A percentile compares a stretch with the other conserved stretches of the same genome.
phyloP scores from a whole-genome alignment of 1,139 yeast genomes.

The Groenewaldozyma sp. region DNA sequence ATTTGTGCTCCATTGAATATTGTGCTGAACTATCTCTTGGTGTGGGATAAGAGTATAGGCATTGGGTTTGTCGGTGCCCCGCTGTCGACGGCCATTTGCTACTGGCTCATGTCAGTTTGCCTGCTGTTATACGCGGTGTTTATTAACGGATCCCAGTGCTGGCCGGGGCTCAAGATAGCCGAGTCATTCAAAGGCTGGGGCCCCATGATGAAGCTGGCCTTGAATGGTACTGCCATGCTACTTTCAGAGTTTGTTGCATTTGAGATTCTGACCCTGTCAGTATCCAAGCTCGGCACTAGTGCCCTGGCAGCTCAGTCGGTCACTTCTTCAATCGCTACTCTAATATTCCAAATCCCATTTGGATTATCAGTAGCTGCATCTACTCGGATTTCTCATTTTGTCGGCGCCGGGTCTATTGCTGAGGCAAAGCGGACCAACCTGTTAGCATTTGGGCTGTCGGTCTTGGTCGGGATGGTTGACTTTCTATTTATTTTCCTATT shows the following conservation, averaged over 20 bases:
- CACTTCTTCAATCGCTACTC: constrained; percentile 67
- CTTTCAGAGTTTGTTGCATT: constrained; percentile 83
- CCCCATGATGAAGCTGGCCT: constrained; percentile 56
- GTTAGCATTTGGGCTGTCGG: constrained; percentile 50
- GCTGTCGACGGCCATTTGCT: constrained; percentile 49
- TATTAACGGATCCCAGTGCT: constrained; percentile 60
- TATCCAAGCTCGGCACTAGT: constrained; percentile 72
- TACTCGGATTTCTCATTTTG: constrained; percentile 78
- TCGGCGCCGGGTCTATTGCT: constrained; percentile 64
- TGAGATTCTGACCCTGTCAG: constrained; percentile 61
- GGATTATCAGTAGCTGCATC: constrained; percentile 83
- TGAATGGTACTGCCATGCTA: constrained; percentile 79
- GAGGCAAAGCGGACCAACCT: constrained; percentile 58
- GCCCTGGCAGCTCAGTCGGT: constrained; percentile 88
- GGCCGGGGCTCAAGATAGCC: constrained; percentile 50
- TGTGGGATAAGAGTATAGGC: constrained; percentile 60
- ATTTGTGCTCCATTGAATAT: constrained; percentile 76
- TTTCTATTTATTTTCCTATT: constrained; percentile 44
- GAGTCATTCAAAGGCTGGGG: constrained; percentile 46
- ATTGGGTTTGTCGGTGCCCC: constrained; percentile 65
- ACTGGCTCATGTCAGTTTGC: constrained; percentile 52
- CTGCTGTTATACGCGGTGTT: constrained; percentile 44
- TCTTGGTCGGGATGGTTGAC: constrained; percentile 48
- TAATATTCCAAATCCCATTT: constrained; percentile 80
- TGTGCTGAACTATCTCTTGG: constrained; percentile 60